Evolutionary conservation across 805 yeast genomes (phyloP).

Genomic region (Candida succiphila): DNA sequence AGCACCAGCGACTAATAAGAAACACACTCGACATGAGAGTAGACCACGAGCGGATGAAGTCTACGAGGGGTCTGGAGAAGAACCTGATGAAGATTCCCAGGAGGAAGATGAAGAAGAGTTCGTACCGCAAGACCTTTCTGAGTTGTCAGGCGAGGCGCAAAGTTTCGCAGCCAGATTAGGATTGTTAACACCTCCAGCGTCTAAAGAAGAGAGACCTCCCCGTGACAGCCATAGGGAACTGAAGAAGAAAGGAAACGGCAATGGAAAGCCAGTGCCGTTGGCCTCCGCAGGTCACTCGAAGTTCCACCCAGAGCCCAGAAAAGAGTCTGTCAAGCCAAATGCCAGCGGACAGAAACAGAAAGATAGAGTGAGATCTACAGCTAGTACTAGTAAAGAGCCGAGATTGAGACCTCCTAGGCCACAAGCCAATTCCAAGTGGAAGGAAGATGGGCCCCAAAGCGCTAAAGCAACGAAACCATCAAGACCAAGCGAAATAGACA

Average conservation of each 20-base stretch:
- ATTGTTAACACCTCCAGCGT: background rate
- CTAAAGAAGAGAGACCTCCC: background rate
- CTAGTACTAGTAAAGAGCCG: too few species aligned
- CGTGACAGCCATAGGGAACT: background rate
- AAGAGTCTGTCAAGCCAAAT: background rate
- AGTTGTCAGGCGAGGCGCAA: constrained; percentile 1
- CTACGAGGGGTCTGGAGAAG: background rate
- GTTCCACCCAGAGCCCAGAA: background rate
- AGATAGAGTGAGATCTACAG: background rate
- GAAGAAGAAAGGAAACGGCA: too few species aligned
- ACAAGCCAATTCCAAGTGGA: too few species aligned
- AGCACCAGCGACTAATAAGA: background rate
- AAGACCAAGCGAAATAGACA: too few species aligned
- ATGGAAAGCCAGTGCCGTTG: too few species aligned
- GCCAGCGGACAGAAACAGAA: background rate
- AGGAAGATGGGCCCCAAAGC: too few species aligned
- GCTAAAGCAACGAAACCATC: too few species aligned
- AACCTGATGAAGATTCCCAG: background rate
- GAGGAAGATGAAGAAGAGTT: constrained; percentile 1
- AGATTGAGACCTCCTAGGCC: too few species aligned
- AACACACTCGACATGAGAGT: background rate
- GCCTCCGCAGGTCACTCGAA: too few species aligned
- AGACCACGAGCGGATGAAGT: constrained; percentile 1
- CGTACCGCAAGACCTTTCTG: background rate
- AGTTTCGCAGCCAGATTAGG: constrained; percentile 1